Percentiles rank a stretch among this genome's conserved stretches.
Evolutionary conservation across 73 alveolate species (phyloP).

Genomic region (Tetrahymena thermophila): DNA sequence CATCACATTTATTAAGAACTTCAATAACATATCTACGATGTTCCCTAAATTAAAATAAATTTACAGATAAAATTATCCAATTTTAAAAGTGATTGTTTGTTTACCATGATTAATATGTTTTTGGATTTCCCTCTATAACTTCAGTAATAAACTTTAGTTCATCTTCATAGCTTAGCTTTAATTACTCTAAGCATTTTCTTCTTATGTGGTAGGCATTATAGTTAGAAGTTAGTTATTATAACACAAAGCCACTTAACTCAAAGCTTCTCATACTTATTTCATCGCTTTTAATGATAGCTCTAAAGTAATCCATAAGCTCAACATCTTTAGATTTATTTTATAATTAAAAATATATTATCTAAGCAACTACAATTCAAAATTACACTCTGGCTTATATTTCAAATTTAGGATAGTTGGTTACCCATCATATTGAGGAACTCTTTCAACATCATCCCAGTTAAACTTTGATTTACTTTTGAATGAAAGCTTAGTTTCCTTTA

Average conservation of each 20-base stretch:
- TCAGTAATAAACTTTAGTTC: constrained; percentile 62
- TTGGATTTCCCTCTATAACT: constrained; percentile 13
- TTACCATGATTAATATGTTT: constrained; percentile 20
- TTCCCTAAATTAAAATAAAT: constrained; percentile 48
- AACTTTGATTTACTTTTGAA: not conserved
- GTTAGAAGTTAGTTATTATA: constrained; percentile 53
- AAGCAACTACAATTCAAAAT: not conserved
- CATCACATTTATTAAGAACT: constrained; percentile 38
- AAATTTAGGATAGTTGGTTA: constrained; percentile 1
- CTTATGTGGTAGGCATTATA: constrained; percentile 79
- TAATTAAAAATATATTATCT: not conserved
- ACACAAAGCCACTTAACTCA: constrained; percentile 60
- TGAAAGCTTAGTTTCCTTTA: not conserved
- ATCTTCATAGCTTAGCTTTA: constrained; percentile 44
- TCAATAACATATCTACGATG: constrained; percentile 62
- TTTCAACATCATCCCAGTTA: constrained; percentile 26
- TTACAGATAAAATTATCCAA: not conserved
- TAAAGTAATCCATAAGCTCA: constrained; percentile 35
- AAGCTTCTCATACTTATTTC: constrained; percentile 68
- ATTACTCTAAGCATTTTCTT: constrained; percentile 71
- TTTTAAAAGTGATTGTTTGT: not conserved
- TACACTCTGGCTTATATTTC: constrained; percentile 16
- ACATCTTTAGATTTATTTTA: not conserved
- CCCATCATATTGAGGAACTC: not conserved
- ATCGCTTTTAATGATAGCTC: constrained; percentile 53